These are phyloP conservation scores for Tricholoma hemisulphureum DNA, from an alignment of 768 basidiomycete species.

Conservation along the genomic window DNA sequence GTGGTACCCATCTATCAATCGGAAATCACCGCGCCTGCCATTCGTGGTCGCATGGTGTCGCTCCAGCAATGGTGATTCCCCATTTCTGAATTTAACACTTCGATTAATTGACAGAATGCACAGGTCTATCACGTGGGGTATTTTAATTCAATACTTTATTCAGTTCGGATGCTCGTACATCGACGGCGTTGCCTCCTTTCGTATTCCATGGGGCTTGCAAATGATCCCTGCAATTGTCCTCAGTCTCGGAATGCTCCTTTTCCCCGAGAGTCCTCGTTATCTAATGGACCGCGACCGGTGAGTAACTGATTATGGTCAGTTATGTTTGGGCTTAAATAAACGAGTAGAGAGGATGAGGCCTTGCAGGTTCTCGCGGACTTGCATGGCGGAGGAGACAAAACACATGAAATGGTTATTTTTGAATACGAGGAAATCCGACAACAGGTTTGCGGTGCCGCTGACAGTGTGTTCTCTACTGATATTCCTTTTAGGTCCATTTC, in stretches of 20 bases:
- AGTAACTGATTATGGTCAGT: conserved; percentile 3
- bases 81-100: background rate
- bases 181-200: conserved; percentile 67
- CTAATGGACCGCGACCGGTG: conserved; percentile 61
- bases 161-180: conserved; percentile 77
- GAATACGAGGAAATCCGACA: conserved; percentile 70
- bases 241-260: conserved; percentile 61
- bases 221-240: conserved; percentile 76
- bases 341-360: conserved; percentile 53
- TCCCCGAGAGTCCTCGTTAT: conserved; percentile 74
- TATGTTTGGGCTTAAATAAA: background rate
- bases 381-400: conserved; percentile 60
- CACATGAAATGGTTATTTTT: conserved; percentile 61
- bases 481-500: conserved; percentile 38
- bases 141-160: conserved; percentile 72
- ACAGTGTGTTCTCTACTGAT: background rate
- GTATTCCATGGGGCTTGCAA: conserved; percentile 79
- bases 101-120: background rate
- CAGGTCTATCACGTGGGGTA: conserved; percentile 74
- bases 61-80: conserved; percentile 65
- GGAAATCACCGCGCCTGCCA: conserved; percentile 67
- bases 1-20: conserved; percentile 76
- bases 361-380: conserved; percentile 73
- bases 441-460: conserved; percentile 24
- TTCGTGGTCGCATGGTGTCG: conserved; percentile 74